A percentile compares a stretch with the other conserved stretches of the same genome.
These are phyloP conservation scores for Cryptomeria japonica DNA, from an alignment of 75 land plant species.

Conservation along the genomic window DNA sequence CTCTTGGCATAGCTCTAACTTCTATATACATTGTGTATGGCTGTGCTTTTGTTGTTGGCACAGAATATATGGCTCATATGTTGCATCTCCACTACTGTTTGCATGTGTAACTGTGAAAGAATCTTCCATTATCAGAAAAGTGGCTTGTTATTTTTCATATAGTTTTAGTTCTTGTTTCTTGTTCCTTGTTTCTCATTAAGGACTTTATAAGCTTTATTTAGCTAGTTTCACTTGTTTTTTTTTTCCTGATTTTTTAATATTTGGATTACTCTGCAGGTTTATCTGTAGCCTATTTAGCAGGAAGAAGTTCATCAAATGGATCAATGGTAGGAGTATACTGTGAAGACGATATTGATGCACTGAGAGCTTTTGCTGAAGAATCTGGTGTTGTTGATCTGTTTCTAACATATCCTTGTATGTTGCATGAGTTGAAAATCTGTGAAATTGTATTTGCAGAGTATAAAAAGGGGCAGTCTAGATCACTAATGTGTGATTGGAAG, in stretches of 20 bases:
- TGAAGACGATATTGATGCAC: conserved; percentile 92
- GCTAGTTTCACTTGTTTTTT: background rate
- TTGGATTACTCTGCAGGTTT: conserved; percentile 51
- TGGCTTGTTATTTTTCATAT: no score
- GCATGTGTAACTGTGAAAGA: no score
- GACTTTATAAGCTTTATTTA: background rate
- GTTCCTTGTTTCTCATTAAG: background rate
- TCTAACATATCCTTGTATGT: conserved; percentile 88
- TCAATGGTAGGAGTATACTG: conserved; percentile 60
- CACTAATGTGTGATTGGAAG: background rate
- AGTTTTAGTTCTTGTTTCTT: no score
- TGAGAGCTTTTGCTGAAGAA: conserved; percentile 92
- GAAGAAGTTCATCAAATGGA: conserved; percentile 49
- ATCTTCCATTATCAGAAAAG: no score
- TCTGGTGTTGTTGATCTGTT: conserved; percentile 74
- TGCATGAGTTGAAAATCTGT: background rate
- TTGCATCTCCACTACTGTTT: background rate
- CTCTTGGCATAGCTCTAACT: background rate
- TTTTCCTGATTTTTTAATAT: background rate
- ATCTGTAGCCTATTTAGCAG: conserved; percentile 78
- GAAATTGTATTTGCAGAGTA: background rate
- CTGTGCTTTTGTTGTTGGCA: background rate
- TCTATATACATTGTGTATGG: background rate
- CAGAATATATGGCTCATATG: background rate
- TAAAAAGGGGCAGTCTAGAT: background rate